Percentiles rank a stretch among this genome's conserved stretches.
Evolutionary conservation across 2,329 filamentous ascomycete species (phyloP).

Genomic region (Clonostachys rosea): DNA sequence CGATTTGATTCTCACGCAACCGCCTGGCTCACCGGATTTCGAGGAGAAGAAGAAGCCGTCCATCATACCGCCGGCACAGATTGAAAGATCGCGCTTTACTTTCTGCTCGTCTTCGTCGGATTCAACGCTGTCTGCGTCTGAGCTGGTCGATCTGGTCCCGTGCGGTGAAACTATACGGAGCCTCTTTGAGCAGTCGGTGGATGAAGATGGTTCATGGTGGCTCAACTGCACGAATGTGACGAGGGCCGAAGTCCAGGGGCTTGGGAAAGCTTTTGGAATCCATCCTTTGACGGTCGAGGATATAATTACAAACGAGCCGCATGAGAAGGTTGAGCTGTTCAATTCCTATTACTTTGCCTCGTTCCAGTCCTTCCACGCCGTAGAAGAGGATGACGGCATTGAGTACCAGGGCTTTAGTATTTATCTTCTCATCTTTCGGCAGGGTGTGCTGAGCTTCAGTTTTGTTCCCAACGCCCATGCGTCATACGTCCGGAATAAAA

Average conservation of each 20-base stretch:
- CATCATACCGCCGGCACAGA: conserved; percentile 18
- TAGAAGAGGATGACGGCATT: conserved; percentile 71
- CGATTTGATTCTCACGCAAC: conserved; percentile 52
- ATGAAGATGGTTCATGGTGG: conserved; percentile 91
- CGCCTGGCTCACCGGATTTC: conserved; percentile 27
- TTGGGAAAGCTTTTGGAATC: conserved; percentile 92
- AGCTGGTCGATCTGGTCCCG: conserved; percentile 82
- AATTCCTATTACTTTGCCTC: conserved; percentile 97
- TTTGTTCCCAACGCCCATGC: conserved; percentile 86
- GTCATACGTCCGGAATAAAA: conserved; percentile 83
- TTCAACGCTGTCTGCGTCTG: conserved; percentile 85
- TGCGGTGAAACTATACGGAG: conserved; percentile 87
- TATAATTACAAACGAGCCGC: conserved; percentile 89
- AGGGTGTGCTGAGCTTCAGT: conserved; percentile 92
- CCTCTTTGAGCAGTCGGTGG: conserved; percentile 67
- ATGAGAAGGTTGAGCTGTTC: conserved; percentile 98
- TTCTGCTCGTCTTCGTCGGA: conserved; percentile 97
- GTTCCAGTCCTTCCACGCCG: conserved; percentile 85
- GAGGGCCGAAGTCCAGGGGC: conserved; percentile 79
- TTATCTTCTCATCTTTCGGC: conserved; percentile 93
- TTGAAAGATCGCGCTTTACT: conserved; percentile 78
- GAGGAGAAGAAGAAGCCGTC: conserved; percentile 38
- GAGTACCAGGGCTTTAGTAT: conserved; percentile 95
- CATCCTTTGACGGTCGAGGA: conserved; percentile 96
- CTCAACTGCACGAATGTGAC: conserved; percentile 88